phyloP scores from a whole-genome alignment of 345 rosid species.

The rapeseed (Brassica napus) region DNA sequence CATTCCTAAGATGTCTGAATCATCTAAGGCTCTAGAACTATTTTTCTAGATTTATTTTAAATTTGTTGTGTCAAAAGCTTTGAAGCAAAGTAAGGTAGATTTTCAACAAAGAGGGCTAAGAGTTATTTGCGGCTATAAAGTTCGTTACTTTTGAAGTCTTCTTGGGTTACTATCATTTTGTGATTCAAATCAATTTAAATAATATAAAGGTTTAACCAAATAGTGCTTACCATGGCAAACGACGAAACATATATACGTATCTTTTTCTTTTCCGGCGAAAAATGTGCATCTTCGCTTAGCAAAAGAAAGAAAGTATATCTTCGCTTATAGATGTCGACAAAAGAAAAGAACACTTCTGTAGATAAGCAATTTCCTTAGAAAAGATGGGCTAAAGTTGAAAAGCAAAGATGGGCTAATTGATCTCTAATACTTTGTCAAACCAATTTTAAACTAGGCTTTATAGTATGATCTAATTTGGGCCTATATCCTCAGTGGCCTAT shows the following conservation, averaged over 20 bases:
- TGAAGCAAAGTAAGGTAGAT: slow-evolving; percentile 22
- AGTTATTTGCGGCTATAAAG: slow-evolving; percentile 3
- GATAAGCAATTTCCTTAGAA: too few relatives aligned
- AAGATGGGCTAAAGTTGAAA: too few relatives aligned
- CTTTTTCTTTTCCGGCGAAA: not conserved
- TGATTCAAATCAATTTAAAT: not conserved
- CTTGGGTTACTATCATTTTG: not conserved
- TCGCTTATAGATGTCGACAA: too few relatives aligned
- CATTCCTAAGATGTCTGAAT: slow-evolving; percentile 42
- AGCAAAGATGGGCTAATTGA: too few relatives aligned
- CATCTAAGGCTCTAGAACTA: slow-evolving; percentile 38
- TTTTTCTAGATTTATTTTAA: slow-evolving; percentile 17
- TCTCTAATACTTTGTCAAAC: too few relatives aligned
- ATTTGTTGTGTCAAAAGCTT: slow-evolving; percentile 1
- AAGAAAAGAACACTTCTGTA: too few relatives aligned
- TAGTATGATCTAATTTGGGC: too few relatives aligned
- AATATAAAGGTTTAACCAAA: not conserved
- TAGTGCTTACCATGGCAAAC: not conserved
- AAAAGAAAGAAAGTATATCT: too few relatives aligned
- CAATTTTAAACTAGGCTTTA: too few relatives aligned
- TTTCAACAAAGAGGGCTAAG: slow-evolving; percentile 27
- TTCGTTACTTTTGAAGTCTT: not conserved
- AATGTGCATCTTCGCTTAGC: not conserved
- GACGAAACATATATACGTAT: not conserved
- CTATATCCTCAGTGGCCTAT: too few relatives aligned